phyloP scores from a whole-genome alignment of 345 rosid species.

The Camelina neglecta region DNA sequence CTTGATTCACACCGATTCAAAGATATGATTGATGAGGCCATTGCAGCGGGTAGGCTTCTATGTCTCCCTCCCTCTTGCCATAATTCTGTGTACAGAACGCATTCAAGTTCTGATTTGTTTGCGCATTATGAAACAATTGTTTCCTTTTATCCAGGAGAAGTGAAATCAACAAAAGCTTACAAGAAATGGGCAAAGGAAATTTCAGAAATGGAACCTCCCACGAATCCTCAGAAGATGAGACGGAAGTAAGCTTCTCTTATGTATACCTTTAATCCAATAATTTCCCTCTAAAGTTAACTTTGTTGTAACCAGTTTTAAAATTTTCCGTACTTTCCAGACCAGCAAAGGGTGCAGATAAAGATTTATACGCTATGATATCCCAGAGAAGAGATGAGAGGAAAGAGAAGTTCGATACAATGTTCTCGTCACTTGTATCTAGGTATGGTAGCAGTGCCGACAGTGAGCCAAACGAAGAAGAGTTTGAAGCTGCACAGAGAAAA shows the following conservation, averaged over 20 bases:
- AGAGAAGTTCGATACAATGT: slow-evolving; percentile 77
- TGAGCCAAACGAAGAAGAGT: slow-evolving; percentile 90
- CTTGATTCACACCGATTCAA: slow-evolving; percentile 91
- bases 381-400: slow-evolving; percentile 73
- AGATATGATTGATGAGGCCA: slow-evolving; percentile 74
- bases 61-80: background rate
- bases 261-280: background rate
- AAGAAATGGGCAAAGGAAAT: slow-evolving; percentile 79
- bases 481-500: slow-evolving; percentile 82
- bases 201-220: slow-evolving; percentile 73
- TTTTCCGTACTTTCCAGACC: slow-evolving; percentile 44
- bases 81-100: background rate
- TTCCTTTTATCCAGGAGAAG: slow-evolving; percentile 56
- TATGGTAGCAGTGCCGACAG: slow-evolving; percentile 62
- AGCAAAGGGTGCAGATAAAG: slow-evolving; percentile 54
- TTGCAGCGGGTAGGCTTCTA: slow-evolving; percentile 60
- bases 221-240: slow-evolving; percentile 57
- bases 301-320: slow-evolving; percentile 14
- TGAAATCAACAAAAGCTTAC: slow-evolving; percentile 75
- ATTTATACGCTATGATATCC: slow-evolving; percentile 64
- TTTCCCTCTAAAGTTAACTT: background rate
- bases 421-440: slow-evolving; percentile 70
- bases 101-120: slow-evolving; percentile 12
- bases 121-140: slow-evolving; percentile 1
- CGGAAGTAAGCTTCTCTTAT: slow-evolving; percentile 57